A percentile compares a stretch with the other conserved stretches of the same genome.
Conservation (phyloP, 176 grass and related monocot genomes). For the Oryza australiensis region DNA sequence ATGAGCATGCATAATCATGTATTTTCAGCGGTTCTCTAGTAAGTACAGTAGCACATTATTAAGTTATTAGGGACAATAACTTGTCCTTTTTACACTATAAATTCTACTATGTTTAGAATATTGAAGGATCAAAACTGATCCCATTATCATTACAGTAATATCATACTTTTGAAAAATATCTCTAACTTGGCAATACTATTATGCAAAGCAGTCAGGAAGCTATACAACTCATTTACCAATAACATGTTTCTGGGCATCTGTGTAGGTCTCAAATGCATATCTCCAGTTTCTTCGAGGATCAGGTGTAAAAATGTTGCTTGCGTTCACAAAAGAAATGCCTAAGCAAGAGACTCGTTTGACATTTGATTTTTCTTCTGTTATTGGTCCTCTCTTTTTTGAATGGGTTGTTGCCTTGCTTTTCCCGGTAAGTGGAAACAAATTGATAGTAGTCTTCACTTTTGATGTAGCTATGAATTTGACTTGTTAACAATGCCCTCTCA, state of each 20-base stretch:
- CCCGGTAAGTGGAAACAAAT: constrained; percentile 49
- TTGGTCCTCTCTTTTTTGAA: constrained; percentile 56
- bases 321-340: constrained; percentile 69
- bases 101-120: neutral
- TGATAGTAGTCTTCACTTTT: neutral
- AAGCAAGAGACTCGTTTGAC: constrained; percentile 42
- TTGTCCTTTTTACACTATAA: neutral
- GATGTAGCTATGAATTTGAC: neutral
- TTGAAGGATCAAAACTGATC: neutral
- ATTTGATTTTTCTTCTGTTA: constrained; percentile 57
- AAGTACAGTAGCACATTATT: neutral
- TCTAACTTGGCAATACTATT: constrained; percentile 22
- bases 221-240: neutral
- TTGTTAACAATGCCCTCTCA: neutral
- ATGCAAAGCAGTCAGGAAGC: neutral
- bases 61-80: neutral
- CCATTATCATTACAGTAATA: neutral
- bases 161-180: neutral
- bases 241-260: constrained; percentile 33
- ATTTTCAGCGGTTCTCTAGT: neutral
- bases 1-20: neutral
- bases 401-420: constrained; percentile 63
- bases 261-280: constrained; percentile 54
- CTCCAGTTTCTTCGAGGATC: constrained; percentile 51
- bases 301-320: constrained; percentile 41